A percentile compares a stretch with the other conserved stretches of the same genome.
Evolutionary conservation across 768 basidiomycete species (phyloP).

Genomic region (Saitozyma podzolica): DNA sequence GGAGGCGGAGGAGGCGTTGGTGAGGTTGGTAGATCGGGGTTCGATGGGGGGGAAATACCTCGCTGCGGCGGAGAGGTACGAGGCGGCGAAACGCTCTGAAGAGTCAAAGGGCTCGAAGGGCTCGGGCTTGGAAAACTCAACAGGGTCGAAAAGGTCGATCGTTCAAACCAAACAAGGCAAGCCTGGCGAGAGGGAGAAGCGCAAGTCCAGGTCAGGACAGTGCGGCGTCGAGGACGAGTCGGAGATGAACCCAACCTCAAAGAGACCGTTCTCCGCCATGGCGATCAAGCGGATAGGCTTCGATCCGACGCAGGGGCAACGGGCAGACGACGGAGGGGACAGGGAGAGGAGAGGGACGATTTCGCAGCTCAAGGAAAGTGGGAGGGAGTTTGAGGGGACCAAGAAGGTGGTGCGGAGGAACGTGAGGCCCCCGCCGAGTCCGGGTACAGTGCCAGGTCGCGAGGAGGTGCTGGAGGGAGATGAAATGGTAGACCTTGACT

Average conservation of each 20-base stretch:
- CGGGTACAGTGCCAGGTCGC: neutral
- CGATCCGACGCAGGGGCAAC: slow-evolving; percentile 35
- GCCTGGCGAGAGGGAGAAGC: neutral
- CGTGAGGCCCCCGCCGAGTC: slow-evolving; percentile 2
- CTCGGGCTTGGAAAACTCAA: too few species aligned
- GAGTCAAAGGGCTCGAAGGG: neutral
- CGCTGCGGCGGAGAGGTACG: neutral
- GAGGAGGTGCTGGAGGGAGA: slow-evolving; percentile 8
- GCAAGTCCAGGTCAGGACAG: slow-evolving; percentile 60
- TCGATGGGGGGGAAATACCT: slow-evolving; percentile 53
- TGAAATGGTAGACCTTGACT: slow-evolving; percentile 27
- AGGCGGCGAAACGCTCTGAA: neutral
- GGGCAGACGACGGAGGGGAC: slow-evolving; percentile 1
- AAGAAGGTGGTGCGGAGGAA: slow-evolving; percentile 2
- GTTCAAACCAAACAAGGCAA: slow-evolving; percentile 56
- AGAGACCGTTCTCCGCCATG: slow-evolving; percentile 33
- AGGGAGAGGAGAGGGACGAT: slow-evolving; percentile 5
- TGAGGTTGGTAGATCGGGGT: slow-evolving; percentile 63
- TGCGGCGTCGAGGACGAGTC: slow-evolving; percentile 59
- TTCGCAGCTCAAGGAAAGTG: slow-evolving; percentile 4
- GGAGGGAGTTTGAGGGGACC: slow-evolving; percentile 7
- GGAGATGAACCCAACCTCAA: slow-evolving; percentile 19
- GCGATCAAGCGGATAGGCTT: slow-evolving; percentile 46
- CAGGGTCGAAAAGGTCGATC: slow-evolving; percentile 56
- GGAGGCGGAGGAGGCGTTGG: slow-evolving; percentile 62